A percentile compares a stretch with the other conserved stretches of the same genome.
Evolutionary conservation across 1,284 basidiomycete species (phyloP).

Genomic region (Malassezia furfur): DNA sequence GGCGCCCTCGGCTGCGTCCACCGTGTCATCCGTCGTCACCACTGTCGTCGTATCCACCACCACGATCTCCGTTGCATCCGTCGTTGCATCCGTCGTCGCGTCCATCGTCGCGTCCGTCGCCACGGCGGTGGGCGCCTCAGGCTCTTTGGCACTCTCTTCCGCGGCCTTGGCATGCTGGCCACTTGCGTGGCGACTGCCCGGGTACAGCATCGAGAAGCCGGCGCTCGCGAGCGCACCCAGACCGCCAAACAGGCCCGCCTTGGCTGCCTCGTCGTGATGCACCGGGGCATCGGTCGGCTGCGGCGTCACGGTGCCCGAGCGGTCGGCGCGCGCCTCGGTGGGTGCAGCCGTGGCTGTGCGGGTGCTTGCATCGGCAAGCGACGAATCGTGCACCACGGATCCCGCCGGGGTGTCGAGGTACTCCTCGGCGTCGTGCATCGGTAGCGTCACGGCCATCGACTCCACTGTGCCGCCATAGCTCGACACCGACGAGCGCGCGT

Average conservation of each 20-base stretch:
- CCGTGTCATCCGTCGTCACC: not conserved
- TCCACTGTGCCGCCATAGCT: slow-evolving; percentile 2
- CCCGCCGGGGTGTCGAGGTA: slow-evolving; percentile 1
- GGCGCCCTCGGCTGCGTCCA: not conserved
- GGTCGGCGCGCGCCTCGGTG: not conserved
- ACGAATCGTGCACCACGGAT: not conserved
- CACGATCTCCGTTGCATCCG: not conserved
- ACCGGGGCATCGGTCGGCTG: not conserved
- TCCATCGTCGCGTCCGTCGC: not conserved
- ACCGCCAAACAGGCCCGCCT: slow-evolving; percentile 1
- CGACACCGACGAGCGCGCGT: not conserved
- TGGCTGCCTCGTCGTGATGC: not conserved
- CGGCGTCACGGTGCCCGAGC: not conserved
- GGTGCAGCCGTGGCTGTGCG: not conserved
- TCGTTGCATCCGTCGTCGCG: not conserved
- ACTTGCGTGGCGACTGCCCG: not conserved
- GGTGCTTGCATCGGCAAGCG: not conserved
- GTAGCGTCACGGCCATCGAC: slow-evolving; percentile 7
- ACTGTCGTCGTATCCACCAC: not conserved
- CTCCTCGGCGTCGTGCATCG: slow-evolving; percentile 17
- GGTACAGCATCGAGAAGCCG: slow-evolving; percentile 6
- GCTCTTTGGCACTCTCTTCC: not conserved
- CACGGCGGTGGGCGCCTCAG: not conserved
- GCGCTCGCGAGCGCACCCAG: not conserved
- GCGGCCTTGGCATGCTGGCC: not conserved